Conservation (phyloP, 1,284 basidiomycete species). For the Nidula niveotomentosa region DNA sequence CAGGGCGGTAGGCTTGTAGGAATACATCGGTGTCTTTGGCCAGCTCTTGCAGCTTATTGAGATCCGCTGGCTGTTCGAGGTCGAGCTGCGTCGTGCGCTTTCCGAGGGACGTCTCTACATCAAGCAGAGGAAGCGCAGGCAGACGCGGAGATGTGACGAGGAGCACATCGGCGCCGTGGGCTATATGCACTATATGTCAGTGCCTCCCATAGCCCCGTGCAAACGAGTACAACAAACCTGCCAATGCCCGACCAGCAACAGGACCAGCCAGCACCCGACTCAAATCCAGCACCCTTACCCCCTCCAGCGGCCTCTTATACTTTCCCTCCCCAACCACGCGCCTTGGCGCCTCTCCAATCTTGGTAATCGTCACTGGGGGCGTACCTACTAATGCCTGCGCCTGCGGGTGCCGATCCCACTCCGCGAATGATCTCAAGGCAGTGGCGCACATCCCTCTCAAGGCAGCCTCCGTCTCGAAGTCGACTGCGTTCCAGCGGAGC, state of each 20-base stretch:
- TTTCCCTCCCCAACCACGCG: conserved; percentile 14
- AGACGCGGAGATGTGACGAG: conserved; percentile 56
- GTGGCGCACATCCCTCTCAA: conserved; percentile 51
- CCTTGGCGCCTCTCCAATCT: conserved; percentile 48
- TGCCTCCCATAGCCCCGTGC: neutral
- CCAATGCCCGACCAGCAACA: conserved; percentile 53
- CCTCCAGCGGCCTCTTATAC: conserved; percentile 38
- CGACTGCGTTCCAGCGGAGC: conserved; percentile 41
- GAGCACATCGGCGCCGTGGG: conserved; percentile 63
- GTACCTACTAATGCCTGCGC: conserved; percentile 35
- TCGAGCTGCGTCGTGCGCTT: conserved; percentile 68
- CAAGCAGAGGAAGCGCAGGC: conserved; percentile 52
- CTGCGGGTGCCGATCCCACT: conserved; percentile 54
- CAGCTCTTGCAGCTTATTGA: conserved; percentile 33
- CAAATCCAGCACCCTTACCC: conserved; percentile 56
- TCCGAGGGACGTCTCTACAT: conserved; percentile 63
- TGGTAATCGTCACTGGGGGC: conserved; percentile 42
- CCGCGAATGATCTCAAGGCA: conserved; percentile 46
- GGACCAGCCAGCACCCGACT: conserved; percentile 62
- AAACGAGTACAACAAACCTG: conserved; percentile 32
- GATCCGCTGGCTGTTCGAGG: conserved; percentile 34
- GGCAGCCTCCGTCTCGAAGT: conserved; percentile 52
- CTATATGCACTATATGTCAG: conserved; percentile 22
- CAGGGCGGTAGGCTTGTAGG: conserved; percentile 66
- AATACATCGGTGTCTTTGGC: conserved; percentile 55